These are phyloP conservation scores for Chlorella vulgaris DNA, from an alignment of 139 green algal genomes.

Conservation along the genomic window DNA sequence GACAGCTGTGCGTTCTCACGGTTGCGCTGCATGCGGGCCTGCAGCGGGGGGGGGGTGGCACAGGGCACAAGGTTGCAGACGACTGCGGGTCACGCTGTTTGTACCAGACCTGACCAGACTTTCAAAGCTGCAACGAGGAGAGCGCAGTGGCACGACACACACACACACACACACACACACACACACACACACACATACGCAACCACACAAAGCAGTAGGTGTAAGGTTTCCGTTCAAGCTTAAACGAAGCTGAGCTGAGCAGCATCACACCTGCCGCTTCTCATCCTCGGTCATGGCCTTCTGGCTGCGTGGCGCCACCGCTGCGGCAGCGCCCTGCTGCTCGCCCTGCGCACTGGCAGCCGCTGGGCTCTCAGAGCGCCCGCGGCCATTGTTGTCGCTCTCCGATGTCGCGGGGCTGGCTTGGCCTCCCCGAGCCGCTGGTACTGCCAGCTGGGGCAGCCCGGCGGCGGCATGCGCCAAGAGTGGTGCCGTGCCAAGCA, in stretches of 20 bases:
- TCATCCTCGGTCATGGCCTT: background rate
- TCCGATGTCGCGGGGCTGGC: conserved; percentile 39
- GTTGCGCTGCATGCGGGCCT: conserved; percentile 68
- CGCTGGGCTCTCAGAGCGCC: background rate
- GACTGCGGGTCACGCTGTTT: background rate
- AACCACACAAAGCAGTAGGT: too few species aligned
- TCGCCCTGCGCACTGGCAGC: background rate
- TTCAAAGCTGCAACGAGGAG: too few species aligned
- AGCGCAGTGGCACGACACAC: too few species aligned
- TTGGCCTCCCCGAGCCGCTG: background rate
- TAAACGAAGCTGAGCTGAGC: too few species aligned
- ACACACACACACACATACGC: too few species aligned
- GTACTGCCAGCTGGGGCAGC: background rate
- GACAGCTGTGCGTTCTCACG: conserved; percentile 74
- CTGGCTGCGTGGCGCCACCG: background rate
- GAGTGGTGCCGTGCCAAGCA: background rate
- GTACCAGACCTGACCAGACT: too few species aligned
- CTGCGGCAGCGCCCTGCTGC: background rate
- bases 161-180: too few species aligned
- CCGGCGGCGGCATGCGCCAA: background rate
- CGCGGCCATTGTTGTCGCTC: conserved; percentile 30
- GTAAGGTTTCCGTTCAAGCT: too few species aligned
- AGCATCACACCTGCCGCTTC: conserved; percentile 31
- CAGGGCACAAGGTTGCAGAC: background rate
- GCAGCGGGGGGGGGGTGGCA: background rate